These are phyloP conservation scores for Podosphaera aphanis DNA, from an alignment of 2,329 filamentous ascomycete genomes.

Conservation along the genomic window DNA sequence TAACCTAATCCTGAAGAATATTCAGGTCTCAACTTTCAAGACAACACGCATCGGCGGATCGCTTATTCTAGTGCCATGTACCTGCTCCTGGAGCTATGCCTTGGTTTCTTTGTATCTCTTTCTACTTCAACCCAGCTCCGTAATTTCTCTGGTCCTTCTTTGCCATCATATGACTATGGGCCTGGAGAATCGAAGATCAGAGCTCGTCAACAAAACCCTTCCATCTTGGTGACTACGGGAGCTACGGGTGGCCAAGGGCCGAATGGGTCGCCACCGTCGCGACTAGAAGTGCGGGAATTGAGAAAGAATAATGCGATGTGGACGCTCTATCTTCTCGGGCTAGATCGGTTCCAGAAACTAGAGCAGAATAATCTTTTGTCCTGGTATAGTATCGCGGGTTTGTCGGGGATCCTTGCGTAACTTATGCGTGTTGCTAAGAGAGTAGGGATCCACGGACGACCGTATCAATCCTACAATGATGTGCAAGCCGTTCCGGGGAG, in stretches of 20 bases:
- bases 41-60: too few species aligned
- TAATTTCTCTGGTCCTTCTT: neutral
- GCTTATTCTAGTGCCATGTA: neutral
- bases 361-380: conserved; percentile 9
- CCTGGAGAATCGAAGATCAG: conserved; percentile 3
- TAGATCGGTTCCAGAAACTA: conserved; percentile 11
- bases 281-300: conserved; percentile 11
- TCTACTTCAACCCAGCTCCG: neutral
- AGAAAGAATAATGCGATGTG: conserved; percentile 9
- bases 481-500: conserved; percentile 6
- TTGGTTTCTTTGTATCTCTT: neutral
- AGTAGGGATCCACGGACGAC: conserved; percentile 13
- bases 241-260: conserved; percentile 5
- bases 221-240: conserved; percentile 6
- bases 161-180: conserved; percentile 9
- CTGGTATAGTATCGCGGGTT: conserved; percentile 13
- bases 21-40: too few species aligned
- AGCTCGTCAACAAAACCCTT: conserved; percentile 5
- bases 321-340: conserved; percentile 12
- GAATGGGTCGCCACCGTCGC: conserved; percentile 7
- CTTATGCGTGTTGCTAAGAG: neutral
- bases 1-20: neutral
- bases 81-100: neutral
- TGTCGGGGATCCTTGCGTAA: neutral
- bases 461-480: conserved; percentile 9